Evolutionary conservation across 2,329 filamentous ascomycete species (phyloP).

Genomic region (Nigrospora sphaerica): DNA sequence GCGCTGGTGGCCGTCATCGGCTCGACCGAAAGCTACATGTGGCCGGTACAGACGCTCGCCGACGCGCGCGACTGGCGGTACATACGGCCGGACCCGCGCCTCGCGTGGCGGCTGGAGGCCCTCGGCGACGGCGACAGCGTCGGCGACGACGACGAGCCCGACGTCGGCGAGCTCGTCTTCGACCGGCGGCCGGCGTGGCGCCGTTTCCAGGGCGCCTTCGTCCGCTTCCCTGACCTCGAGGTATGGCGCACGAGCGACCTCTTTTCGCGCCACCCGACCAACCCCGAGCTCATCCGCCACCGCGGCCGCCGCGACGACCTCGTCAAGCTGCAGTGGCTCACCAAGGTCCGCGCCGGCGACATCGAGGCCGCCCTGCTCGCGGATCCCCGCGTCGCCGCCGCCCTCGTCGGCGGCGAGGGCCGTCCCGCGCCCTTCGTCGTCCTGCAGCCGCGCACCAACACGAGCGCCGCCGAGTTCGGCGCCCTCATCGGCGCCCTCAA

Average conservation of each 20-base stretch:
- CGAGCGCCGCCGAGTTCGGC: background rate
- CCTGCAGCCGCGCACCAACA: background rate
- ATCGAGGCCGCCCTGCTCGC: slow-evolving; percentile 1
- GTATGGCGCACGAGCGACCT: background rate
- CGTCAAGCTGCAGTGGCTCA: slow-evolving; percentile 3
- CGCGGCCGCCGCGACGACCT: slow-evolving; percentile 1
- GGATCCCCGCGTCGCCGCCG: background rate
- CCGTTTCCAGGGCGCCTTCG: slow-evolving; percentile 1
- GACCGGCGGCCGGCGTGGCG: background rate
- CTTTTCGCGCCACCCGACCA: slow-evolving; percentile 1
- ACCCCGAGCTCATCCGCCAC: background rate
- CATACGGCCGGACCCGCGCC: background rate
- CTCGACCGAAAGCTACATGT: slow-evolving; percentile 1
- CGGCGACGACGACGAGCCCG: background rate
- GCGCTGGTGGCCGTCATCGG: background rate
- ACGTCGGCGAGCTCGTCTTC: background rate
- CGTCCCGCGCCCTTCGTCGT: slow-evolving; percentile 1
- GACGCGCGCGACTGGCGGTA: slow-evolving; percentile 2
- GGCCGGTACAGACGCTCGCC: background rate
- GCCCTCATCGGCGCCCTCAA: background rate
- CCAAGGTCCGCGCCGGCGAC: background rate
- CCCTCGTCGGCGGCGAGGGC: slow-evolving; percentile 3
- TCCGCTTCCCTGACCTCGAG: background rate
- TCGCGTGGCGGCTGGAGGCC: background rate
- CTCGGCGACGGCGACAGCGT: background rate